A percentile compares a stretch with the other conserved stretches of the same genome.
phyloP scores from a whole-genome alignment of 768 basidiomycete species.

The Serendipita sp. region DNA sequence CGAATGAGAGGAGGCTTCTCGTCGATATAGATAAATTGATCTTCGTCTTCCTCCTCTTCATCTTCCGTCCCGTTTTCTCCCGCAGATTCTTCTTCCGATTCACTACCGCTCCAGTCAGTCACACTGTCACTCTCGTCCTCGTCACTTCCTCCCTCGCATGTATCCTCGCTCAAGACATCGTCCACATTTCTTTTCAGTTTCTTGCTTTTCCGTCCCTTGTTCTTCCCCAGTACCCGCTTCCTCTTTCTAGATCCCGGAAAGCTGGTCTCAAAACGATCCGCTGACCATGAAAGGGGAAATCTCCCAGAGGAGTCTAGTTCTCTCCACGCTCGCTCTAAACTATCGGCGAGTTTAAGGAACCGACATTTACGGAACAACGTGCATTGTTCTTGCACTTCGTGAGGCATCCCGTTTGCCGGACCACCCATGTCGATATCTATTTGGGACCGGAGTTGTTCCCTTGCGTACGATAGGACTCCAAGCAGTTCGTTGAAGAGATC shows the following conservation, averaged over 20 bases:
- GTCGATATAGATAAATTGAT: background rate
- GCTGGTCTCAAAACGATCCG: background rate
- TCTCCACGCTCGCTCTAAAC: background rate
- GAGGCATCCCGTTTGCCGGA: too few relatives aligned
- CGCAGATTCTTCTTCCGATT: background rate
- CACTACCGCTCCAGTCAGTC: background rate
- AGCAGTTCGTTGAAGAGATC: too few relatives aligned
- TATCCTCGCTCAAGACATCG: background rate
- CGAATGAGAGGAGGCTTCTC: background rate
- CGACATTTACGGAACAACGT: too few relatives aligned
- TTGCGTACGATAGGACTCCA: too few relatives aligned
- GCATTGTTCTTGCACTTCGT: too few relatives aligned
- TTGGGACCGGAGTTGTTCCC: too few relatives aligned
- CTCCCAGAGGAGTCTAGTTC: background rate
- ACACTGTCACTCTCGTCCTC: background rate
- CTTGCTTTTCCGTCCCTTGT: background rate
- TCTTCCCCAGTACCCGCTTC: background rate
- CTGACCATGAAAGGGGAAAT: background rate
- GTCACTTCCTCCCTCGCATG: background rate
- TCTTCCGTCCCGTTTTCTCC: background rate
- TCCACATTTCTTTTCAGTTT: background rate
- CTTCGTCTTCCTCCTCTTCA: background rate
- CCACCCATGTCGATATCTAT: too few relatives aligned
- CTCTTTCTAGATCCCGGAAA: background rate
- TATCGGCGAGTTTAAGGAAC: background rate